Conservation (phyloP, 352 stramenopile genomes). For the Pythium sp. region DNA sequence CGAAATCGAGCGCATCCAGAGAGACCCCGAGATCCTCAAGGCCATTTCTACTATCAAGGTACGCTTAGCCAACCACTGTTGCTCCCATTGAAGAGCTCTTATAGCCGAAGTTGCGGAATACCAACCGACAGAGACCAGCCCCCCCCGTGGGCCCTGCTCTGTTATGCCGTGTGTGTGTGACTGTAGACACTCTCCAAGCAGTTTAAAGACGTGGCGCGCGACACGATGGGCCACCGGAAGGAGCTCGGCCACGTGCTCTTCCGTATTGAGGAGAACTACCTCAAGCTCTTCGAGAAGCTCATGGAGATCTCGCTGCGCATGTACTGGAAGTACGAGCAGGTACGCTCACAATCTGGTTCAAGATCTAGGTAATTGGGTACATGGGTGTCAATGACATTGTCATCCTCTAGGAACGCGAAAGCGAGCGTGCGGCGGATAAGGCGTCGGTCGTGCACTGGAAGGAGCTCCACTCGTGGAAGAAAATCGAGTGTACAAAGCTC, state of each 20-base stretch:
- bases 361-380: neutral
- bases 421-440: constrained; percentile 47
- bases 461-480: constrained; percentile 47
- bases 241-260: constrained; percentile 64
- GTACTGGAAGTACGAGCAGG: constrained; percentile 70
- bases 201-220: constrained; percentile 63
- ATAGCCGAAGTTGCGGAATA: no score
- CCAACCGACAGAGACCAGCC: neutral
- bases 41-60: constrained; percentile 48
- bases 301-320: constrained; percentile 66
- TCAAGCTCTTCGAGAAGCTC: constrained; percentile 76
- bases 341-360: neutral
- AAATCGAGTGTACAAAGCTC: constrained; percentile 36
- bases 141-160: neutral
- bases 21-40: constrained; percentile 53
- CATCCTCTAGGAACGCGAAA: constrained; percentile 27
- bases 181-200: constrained; percentile 48
- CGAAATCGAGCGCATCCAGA: constrained; percentile 56
- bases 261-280: constrained; percentile 70
- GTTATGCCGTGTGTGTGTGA: neutral
- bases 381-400: neutral
- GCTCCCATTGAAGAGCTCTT: no score
- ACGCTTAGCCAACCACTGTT: neutral
- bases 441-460: constrained; percentile 41
- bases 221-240: constrained; percentile 59